Evolutionary conservation across 192 early-diverging fungal genomes (phyloP).

Genomic region (Mycoemilia scoparia): DNA sequence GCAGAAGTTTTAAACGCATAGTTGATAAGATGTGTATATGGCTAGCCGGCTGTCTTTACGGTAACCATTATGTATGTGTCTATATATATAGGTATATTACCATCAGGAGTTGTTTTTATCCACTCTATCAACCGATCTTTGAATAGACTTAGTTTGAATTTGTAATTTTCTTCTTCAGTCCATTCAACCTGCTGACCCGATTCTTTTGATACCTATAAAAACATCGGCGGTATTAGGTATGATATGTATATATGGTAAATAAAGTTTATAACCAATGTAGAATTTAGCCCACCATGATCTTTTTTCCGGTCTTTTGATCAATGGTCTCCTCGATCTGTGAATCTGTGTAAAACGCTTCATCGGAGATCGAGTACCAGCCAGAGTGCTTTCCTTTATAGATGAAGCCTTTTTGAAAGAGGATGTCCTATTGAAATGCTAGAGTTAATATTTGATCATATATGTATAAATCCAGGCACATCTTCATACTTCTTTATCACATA

Average conservation of each 20-base stretch:
- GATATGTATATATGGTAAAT: background rate
- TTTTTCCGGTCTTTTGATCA: conserved; percentile 9
- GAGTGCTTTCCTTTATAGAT: conserved; percentile 83
- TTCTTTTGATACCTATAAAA: conserved; percentile 57
- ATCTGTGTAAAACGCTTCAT: conserved; percentile 76
- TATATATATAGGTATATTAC: too few species aligned
- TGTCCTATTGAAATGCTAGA: too few species aligned
- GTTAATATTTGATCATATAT: background rate
- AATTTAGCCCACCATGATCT: conserved; percentile 5
- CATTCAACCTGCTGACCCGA: conserved; percentile 75
- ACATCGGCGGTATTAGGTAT: too few species aligned
- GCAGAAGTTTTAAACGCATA: too few species aligned
- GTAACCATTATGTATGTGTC: background rate
- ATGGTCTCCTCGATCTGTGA: conserved; percentile 48
- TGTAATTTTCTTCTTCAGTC: conserved; percentile 86
- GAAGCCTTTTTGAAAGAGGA: conserved; percentile 43
- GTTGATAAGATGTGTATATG: background rate
- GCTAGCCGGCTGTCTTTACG: background rate
- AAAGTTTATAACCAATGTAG: background rate
- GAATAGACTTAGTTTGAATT: conserved; percentile 59
- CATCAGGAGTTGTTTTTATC: conserved; percentile 45
- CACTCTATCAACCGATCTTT: conserved; percentile 40
- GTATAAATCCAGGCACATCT: too few species aligned
- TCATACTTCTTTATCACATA: conserved; percentile 8
- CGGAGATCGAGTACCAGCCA: conserved; percentile 92